Conservation (phyloP, 352 stramenopile genomes). For the Globisporangium heterothallicum region DNA sequence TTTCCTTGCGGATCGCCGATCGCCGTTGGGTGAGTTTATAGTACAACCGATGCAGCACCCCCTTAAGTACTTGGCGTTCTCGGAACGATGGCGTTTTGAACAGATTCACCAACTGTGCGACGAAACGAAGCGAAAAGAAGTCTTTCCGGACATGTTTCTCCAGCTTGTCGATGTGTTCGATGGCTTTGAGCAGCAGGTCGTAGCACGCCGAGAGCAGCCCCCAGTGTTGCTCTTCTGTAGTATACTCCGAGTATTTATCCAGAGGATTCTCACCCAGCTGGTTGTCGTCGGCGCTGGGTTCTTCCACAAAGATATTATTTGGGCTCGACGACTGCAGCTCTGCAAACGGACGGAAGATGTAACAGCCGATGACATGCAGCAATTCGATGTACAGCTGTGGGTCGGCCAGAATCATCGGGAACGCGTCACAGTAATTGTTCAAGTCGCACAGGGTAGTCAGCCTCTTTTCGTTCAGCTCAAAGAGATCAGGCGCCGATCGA, state of each 20-base stretch:
- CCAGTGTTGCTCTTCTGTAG: conserved; percentile 77
- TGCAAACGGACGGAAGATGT: conserved; percentile 80
- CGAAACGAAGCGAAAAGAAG: conserved; percentile 78
- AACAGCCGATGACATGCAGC: conserved; percentile 71
- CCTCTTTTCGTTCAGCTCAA: conserved; percentile 80
- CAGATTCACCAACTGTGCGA: conserved; percentile 73
- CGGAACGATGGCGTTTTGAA: conserved; percentile 88
- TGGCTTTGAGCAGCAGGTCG: conserved; percentile 77
- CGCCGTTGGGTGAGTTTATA: conserved; percentile 88
- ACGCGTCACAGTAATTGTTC: conserved; percentile 83
- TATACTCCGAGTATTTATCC: conserved; percentile 84
- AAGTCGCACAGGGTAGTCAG: conserved; percentile 79
- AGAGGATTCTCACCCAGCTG: conserved; percentile 61
- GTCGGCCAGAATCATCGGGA: conserved; percentile 76
- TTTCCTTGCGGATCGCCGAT: conserved; percentile 83
- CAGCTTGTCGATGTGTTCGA: conserved; percentile 87
- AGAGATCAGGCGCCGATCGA: conserved; percentile 52
- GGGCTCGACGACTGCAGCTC: conserved; percentile 41
- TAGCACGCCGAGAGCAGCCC: conserved; percentile 76
- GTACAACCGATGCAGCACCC: conserved; percentile 83
- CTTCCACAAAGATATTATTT: conserved; percentile 81
- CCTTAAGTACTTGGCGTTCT: conserved; percentile 82
- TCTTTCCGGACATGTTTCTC: conserved; percentile 85
- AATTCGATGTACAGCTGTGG: conserved; percentile 79
- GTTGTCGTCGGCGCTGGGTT: conserved; percentile 57